Conservation (phyloP, 2,329 filamentous ascomycete species). For the Penicillium thymicola region DNA sequence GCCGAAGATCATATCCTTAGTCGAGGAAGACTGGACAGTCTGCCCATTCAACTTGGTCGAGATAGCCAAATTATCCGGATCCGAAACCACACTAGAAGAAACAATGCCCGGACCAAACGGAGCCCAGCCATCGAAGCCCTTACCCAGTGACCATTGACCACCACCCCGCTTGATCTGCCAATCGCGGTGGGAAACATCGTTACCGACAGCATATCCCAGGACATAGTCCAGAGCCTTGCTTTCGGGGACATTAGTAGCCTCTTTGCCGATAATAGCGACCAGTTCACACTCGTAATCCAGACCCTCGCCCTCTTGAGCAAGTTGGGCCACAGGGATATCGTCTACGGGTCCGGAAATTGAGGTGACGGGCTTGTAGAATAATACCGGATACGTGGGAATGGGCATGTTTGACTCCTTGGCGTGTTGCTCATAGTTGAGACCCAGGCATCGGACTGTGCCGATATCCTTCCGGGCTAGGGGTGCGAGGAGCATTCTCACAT, state of each 20-base stretch:
- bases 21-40: constrained; percentile 48
- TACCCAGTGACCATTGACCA: constrained; percentile 68
- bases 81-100: constrained; percentile 46
- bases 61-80: constrained; percentile 42
- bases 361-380: constrained; percentile 72
- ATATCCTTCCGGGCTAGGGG: constrained; percentile 63
- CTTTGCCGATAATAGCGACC: constrained; percentile 67
- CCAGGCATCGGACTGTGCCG: constrained; percentile 65
- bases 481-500: constrained; percentile 54
- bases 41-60: constrained; percentile 50
- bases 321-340: constrained; percentile 61
- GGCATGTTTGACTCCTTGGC: constrained; percentile 67
- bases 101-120: constrained; percentile 72
- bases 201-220: constrained; percentile 70
- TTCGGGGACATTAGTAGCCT: constrained; percentile 63
- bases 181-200: constrained; percentile 77
- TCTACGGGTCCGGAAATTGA: constrained; percentile 63
- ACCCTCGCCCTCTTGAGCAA: constrained; percentile 64
- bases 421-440: constrained; percentile 70
- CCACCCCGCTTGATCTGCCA: constrained; percentile 69
- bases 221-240: constrained; percentile 66
- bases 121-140: constrained; percentile 73
- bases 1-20: constrained; percentile 50
- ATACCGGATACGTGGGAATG: constrained; percentile 66
- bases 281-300: constrained; percentile 81